These are phyloP conservation scores for Quercus tomentella DNA, from an alignment of 331 rosid genomes.

Conservation along the genomic window DNA sequence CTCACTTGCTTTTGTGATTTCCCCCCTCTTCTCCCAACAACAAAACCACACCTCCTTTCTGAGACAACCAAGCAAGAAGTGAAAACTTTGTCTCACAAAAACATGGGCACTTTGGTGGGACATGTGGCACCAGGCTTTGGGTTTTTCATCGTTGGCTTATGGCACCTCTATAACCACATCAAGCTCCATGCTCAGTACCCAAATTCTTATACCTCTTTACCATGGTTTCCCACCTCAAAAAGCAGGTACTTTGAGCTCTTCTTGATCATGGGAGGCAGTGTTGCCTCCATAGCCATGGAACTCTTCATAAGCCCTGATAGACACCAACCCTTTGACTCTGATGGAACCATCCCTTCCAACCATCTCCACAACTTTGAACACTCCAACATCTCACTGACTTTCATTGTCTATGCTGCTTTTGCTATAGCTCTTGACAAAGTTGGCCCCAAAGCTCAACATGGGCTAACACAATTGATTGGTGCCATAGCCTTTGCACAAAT, in stretches of 20 bases:
- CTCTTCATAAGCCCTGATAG: constrained; percentile 59
- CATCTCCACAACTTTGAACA: constrained; percentile 93
- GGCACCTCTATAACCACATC: constrained; percentile 83
- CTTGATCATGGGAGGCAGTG: constrained; percentile 46
- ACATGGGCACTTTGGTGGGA: constrained; percentile 62
- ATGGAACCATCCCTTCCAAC: constrained; percentile 70
- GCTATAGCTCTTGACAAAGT: constrained; percentile 45
- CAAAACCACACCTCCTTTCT: background rate
- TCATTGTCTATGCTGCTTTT: constrained; percentile 50
- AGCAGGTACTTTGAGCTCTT: constrained; percentile 61
- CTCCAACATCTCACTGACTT: constrained; percentile 53
- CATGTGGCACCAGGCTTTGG: constrained; percentile 71
- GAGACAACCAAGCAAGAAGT: background rate
- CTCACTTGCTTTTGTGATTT: background rate
- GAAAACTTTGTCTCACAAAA: background rate
- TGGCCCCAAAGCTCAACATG: constrained; percentile 24
- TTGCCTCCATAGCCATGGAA: constrained; percentile 70
- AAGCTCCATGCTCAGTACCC: constrained; percentile 48
- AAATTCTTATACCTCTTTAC: constrained; percentile 34
- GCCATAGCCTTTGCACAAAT: constrained; percentile 70
- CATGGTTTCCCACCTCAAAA: constrained; percentile 64
- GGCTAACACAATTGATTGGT: constrained; percentile 51
- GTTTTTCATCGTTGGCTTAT: constrained; percentile 63
- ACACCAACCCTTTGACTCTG: constrained; percentile 73
- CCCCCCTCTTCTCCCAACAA: background rate